A percentile compares a stretch with the other conserved stretches of the same genome.
These are phyloP conservation scores for Mallotus japonicus DNA, from an alignment of 441 rosid species.

Conservation along the genomic window DNA sequence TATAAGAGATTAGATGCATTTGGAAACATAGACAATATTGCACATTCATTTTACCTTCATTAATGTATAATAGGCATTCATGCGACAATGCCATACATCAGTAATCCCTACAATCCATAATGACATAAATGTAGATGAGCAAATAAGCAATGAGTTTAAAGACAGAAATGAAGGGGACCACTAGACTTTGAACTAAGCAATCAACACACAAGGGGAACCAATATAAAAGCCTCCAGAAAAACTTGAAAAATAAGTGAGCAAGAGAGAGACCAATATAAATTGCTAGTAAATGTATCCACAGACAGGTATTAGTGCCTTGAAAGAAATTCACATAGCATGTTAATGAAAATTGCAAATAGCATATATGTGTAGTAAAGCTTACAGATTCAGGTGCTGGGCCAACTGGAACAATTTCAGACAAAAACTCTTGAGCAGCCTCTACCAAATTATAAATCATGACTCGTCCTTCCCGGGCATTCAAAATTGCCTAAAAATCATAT, in stretches of 20 bases:
- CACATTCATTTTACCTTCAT: background rate
- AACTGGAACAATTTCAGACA: constrained; percentile 73
- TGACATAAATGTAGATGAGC: background rate
- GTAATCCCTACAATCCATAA: background rate
- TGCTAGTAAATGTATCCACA: constrained; percentile 5
- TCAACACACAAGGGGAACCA: background rate
- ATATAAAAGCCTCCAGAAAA: background rate
- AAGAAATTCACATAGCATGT: constrained; percentile 5
- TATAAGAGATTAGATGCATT: background rate
- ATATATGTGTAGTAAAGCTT: constrained; percentile 33
- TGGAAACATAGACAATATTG: background rate
- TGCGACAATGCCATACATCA: background rate
- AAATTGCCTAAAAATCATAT: constrained; percentile 55
- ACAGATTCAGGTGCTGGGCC: constrained; percentile 53
- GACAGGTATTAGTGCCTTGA: background rate
- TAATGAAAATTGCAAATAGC: constrained; percentile 14
- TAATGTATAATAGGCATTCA: background rate
- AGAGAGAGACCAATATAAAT: background rate
- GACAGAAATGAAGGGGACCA: background rate
- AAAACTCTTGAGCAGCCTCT: constrained; percentile 98
- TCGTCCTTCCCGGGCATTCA: constrained; percentile 89
- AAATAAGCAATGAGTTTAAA: background rate
- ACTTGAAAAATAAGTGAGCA: background rate
- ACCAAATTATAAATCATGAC: constrained; percentile 97
- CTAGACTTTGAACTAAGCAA: constrained; percentile 1